Evolutionary conservation across 306 rosid genomes (phyloP).

Genomic region (Fragaria vesca): DNA sequence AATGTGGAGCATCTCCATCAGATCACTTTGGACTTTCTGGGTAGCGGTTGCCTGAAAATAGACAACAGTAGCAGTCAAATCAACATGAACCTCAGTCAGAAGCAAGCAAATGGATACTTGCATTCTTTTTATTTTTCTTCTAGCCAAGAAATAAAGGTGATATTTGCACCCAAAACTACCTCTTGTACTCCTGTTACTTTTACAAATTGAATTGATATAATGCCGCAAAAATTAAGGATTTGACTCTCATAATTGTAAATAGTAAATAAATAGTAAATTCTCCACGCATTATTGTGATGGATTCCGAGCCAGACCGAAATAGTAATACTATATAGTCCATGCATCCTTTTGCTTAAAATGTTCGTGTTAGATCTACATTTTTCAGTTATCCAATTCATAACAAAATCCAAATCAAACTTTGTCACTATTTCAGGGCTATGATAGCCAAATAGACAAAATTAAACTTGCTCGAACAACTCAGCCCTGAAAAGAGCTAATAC

Average conservation of each 20-base stretch:
- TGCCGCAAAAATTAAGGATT: background rate
- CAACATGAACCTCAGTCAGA: background rate
- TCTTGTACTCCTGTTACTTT: background rate
- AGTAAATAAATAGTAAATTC: background rate
- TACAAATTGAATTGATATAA: background rate
- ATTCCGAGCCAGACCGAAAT: background rate
- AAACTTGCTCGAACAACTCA: background rate
- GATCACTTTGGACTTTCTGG: conserved; percentile 86
- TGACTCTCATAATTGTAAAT: background rate
- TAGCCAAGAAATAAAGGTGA: background rate
- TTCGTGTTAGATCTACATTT: background rate
- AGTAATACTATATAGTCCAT: background rate
- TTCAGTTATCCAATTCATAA: background rate
- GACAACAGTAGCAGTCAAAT: conserved; percentile 8
- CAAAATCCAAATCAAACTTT: background rate
- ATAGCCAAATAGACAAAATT: background rate
- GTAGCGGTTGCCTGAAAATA: conserved; percentile 90
- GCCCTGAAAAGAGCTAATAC: background rate
- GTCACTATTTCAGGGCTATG: background rate
- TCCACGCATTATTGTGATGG: background rate
- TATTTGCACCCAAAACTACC: background rate
- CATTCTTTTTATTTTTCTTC: background rate
- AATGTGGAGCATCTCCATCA: conserved; percentile 89
- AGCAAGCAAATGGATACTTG: conserved; percentile 13
- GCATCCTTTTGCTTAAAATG: background rate